These are phyloP conservation scores for Multifurca ochricompacta DNA, from an alignment of 768 basidiomycete species.

Conservation along the genomic window DNA sequence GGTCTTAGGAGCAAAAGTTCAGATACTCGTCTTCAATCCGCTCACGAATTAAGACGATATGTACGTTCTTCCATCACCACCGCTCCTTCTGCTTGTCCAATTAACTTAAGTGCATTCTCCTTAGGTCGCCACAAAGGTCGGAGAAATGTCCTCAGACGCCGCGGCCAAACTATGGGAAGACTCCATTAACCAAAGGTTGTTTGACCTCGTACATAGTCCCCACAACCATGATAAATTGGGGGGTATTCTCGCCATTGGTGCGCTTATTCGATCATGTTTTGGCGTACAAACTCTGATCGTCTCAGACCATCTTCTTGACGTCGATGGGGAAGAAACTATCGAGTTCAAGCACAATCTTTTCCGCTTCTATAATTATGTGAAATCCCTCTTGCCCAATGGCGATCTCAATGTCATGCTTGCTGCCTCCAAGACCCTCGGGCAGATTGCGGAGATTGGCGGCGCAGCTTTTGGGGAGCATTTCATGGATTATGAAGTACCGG, in stretches of 20 bases:
- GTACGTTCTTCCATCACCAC: slow-evolving; percentile 34
- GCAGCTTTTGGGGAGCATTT: slow-evolving; percentile 80
- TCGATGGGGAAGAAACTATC: slow-evolving; percentile 71
- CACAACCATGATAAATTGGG: slow-evolving; percentile 75
- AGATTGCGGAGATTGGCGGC: slow-evolving; percentile 79
- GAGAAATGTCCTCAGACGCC: slow-evolving; percentile 77
- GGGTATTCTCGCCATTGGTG: slow-evolving; percentile 83
- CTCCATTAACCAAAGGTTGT: slow-evolving; percentile 68
- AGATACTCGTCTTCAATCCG: slow-evolving; percentile 60
- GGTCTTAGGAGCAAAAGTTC: slow-evolving; percentile 55
- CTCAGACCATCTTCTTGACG: slow-evolving; percentile 67
- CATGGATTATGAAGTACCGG: slow-evolving; percentile 84
- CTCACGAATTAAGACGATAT: slow-evolving; percentile 66
- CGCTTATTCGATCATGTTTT: slow-evolving; percentile 20
- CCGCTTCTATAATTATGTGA: slow-evolving; percentile 89
- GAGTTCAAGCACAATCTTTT: slow-evolving; percentile 76
- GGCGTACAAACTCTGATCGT: slow-evolving; percentile 10
- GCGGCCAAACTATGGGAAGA: slow-evolving; percentile 82
- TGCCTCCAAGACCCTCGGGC: slow-evolving; percentile 86
- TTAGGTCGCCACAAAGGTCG: slow-evolving; percentile 64
- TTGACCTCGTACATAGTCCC: slow-evolving; percentile 78
- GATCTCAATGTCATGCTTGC: slow-evolving; percentile 93
- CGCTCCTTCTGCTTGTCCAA: neutral
- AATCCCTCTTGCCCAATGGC: slow-evolving; percentile 81
- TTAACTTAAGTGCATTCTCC: slow-evolving; percentile 5